phyloP scores from a whole-genome alignment of 768 basidiomycete species.

The Pleurotus sapidus region DNA sequence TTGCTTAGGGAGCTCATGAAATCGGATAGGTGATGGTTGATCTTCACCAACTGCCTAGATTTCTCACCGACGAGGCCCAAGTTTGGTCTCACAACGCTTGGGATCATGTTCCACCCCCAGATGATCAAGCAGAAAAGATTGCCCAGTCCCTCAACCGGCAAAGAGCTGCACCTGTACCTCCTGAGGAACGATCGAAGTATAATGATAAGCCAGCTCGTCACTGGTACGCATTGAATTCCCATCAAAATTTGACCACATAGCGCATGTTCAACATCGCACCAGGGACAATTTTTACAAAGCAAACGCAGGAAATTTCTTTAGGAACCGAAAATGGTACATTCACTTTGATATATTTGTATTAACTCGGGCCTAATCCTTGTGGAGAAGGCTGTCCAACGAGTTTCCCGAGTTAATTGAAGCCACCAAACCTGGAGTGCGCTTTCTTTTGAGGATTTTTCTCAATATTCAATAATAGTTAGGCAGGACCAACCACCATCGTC shows the following conservation, averaged over 20 bases:
- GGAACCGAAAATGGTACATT: conserved; percentile 82
- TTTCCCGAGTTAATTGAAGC: conserved; percentile 85
- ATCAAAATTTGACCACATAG: too few species aligned
- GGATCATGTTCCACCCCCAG: conserved; percentile 86
- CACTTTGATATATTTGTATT: background rate
- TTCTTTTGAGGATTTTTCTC: conserved; percentile 2
- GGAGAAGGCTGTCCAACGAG: conserved; percentile 80
- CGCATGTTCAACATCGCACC: conserved; percentile 13
- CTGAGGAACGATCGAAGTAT: conserved; percentile 66
- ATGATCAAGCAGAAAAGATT: conserved; percentile 77
- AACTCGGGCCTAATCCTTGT: too few species aligned
- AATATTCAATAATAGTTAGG: conserved; percentile 41
- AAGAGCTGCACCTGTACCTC: conserved; percentile 66
- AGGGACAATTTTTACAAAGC: conserved; percentile 95
- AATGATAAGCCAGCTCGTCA: conserved; percentile 71
- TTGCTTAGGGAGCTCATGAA: too few species aligned
- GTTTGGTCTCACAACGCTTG: conserved; percentile 89
- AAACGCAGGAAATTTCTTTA: conserved; percentile 88
- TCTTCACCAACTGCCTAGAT: conserved; percentile 36
- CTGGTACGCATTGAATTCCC: conserved; percentile 44
- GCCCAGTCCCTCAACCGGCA: conserved; percentile 69
- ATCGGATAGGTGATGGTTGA: conserved; percentile 3
- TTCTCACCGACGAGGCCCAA: conserved; percentile 64
- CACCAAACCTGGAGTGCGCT: conserved; percentile 58
- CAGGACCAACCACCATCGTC: conserved; percentile 71